Evolutionary conservation across 2,329 filamentous ascomycete genomes (phyloP).

Genomic region (Clathrospora elynae): DNA sequence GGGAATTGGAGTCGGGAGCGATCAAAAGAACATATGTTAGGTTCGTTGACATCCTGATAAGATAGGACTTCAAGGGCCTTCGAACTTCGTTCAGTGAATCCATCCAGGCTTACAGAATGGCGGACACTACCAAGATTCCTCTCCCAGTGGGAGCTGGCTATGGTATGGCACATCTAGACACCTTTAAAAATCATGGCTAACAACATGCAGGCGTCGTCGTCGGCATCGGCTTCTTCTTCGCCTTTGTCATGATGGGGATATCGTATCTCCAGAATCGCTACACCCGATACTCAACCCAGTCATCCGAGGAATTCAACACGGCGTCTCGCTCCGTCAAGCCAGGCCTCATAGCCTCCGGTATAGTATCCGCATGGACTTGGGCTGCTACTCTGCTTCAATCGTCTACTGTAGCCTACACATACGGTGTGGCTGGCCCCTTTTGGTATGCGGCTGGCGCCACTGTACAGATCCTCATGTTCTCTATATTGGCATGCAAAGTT

Average conservation of each 20-base stretch:
- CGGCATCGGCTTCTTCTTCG: constrained; percentile 54
- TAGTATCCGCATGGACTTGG: constrained; percentile 59
- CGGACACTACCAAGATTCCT: constrained; percentile 22
- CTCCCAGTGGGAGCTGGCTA: constrained; percentile 53
- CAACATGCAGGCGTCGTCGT: constrained; percentile 46
- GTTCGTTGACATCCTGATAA: not conserved
- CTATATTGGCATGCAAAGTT: constrained; percentile 52
- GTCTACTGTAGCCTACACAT: constrained; percentile 37
- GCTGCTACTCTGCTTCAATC: constrained; percentile 49
- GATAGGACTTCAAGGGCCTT: not conserved
- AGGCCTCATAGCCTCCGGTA: constrained; percentile 54
- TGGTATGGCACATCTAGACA: constrained; percentile 42
- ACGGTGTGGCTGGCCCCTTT: constrained; percentile 40
- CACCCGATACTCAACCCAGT: constrained; percentile 48
- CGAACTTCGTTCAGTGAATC: not conserved
- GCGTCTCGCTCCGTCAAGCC: constrained; percentile 53
- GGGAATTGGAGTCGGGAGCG: constrained; percentile 5
- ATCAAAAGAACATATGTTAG: constrained; percentile 1
- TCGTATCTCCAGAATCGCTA: constrained; percentile 47
- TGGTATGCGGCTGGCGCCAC: constrained; percentile 54
- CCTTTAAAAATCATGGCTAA: constrained; percentile 1
- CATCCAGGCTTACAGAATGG: constrained; percentile 18
- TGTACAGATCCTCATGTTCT: constrained; percentile 53
- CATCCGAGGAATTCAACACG: constrained; percentile 57
- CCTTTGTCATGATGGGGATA: constrained; percentile 43